A percentile compares a stretch with the other conserved stretches of the same genome.
Evolutionary conservation across 192 early-diverging fungal genomes (phyloP).

Genomic region (Linnemannia elongata): DNA sequence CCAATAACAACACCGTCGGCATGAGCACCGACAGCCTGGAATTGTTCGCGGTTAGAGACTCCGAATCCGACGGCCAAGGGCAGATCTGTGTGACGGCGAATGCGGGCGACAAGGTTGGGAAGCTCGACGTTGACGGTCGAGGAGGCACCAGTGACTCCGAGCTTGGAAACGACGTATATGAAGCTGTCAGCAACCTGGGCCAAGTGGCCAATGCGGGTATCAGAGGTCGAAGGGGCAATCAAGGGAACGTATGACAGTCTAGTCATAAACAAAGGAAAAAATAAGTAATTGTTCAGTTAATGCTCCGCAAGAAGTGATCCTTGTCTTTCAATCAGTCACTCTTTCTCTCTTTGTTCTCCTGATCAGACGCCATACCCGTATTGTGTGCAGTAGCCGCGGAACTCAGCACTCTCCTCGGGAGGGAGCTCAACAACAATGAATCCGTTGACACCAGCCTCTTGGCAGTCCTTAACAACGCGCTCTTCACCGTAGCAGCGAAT

Average conservation of each 20-base stretch:
- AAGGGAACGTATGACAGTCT: conserved; percentile 90
- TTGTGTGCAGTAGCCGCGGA: conserved; percentile 82
- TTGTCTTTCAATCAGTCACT: neutral
- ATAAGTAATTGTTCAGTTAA: neutral
- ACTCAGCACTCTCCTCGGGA: conserved; percentile 93
- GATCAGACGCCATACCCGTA: conserved; percentile 63
- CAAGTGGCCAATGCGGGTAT: conserved; percentile 83
- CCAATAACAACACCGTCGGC: conserved; percentile 98
- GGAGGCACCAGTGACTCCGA: conserved; percentile 94
- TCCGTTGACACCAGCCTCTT: conserved; percentile 89
- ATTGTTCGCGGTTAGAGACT: conserved; percentile 92
- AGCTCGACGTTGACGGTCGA: conserved; percentile 76
- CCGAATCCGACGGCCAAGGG: conserved; percentile 98
- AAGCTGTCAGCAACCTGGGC: conserved; percentile 90
- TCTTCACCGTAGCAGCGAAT: conserved; percentile 95
- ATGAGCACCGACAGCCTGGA: conserved; percentile 82
- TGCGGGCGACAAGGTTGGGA: conserved; percentile 77
- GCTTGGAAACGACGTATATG: conserved; percentile 94
- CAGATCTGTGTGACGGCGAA: conserved; percentile 83
- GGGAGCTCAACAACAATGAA: conserved; percentile 98
- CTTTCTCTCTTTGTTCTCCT: neutral
- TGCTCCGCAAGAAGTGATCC: neutral
- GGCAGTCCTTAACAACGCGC: conserved; percentile 87
- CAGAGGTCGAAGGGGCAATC: conserved; percentile 94
- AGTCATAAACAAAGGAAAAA: neutral